Base-by-base conservation (phyloP, 1,284 basidiomycete genomes). In the Golubevia pallescens region DNA sequence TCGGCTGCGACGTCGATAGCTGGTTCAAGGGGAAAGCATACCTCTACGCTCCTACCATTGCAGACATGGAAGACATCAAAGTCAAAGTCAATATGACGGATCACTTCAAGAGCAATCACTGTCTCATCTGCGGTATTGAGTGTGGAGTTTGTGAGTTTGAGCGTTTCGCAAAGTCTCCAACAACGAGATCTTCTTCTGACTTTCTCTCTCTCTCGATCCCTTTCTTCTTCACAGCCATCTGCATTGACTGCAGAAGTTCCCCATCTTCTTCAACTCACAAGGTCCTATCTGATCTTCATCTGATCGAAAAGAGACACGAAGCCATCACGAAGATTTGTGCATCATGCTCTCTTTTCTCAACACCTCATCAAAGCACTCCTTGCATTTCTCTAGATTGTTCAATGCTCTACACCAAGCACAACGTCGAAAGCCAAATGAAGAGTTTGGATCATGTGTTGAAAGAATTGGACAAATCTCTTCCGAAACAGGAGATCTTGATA, bases 1-100 rank as follows among this genome's bases (percentile, higher is more conserved):
- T 96, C 34, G 96, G 97, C 4, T 94, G 92, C 2, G 93, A 97
- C 78, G 92, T 97, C 38, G 89, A 90, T 61, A 87, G 88, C 34
- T 99, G 97, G 97, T 97, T 67, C 64, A 68, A 62, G 62, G 65
- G 19, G 51, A 62, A 14, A 63, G 63, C 19, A 62, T 66, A 53
- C 21, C 42, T 23, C 14, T 62, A 56, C 1, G 42, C n/a, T 54
- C n/a, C 28, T 48, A 16, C 63, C 21, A 2, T 16, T 57, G 54
- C 54, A 63, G 23, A 55, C 56, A 58, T 59, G 24, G 24, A 58
- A 10, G 42, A 62, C 0, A 42, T 65, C 28, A n/a, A n/a, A n/a
- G n/a, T n/a, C n/a, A 58, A 65, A 1, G 57, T 61, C 13, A 62
- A 61, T 0, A 3, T 21, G 10, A 21, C 20, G 10, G 54, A 21